Evolutionary conservation across 768 basidiomycete genomes (phyloP), one percentile per base, ranked within the genome.

Genomic region (Russula foetens): DNA sequence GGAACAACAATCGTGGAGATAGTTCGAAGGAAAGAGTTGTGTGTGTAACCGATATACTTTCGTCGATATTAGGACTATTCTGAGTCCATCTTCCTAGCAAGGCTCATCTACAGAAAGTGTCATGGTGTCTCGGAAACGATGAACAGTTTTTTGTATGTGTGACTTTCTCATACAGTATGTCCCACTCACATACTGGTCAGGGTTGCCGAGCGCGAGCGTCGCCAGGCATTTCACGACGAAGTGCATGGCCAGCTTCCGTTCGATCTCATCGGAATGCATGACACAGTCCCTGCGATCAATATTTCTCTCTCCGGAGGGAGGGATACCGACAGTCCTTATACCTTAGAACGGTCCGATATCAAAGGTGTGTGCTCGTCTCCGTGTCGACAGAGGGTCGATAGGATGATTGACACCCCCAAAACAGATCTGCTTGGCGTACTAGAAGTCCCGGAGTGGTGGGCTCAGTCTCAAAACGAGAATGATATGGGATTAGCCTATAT

Each of bases 1-100:
- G 88, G 90, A 0, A 88, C 90, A 2, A 92, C 93, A 0, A 80
- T 97, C 7, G 79, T 94, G 19, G 95, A 98, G 72, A 84, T 97
- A 31, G 89, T 95, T 2, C 79, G 94, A 59, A 78, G 95, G 55
- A 90, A 91, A 67, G 91, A 96, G 69, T 96, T 95, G 71, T 78
- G 91, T 87, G 64, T 70, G 84, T 71, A 55, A 29, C 47, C 4
- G 31, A 33, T 33, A 33, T 33, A 11, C 4, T n/a, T 53, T 29
- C 28, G 9, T 43, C n/a, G 4, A 2, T n/a, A 33, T 5, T 26
- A 11, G 6, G 8, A 17, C 31, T 24, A n/a, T 5, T 7, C 51
- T 56, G 23, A 62, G 39, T 15, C 5, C 21, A 15, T n/a, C 38
- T 56, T 24, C 38, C 35, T 59, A 91, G 89, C 83, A 43, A 80